phyloP scores from a whole-genome alignment of 352 stramenopile genomes.

The Pythium scleroteichum region DNA sequence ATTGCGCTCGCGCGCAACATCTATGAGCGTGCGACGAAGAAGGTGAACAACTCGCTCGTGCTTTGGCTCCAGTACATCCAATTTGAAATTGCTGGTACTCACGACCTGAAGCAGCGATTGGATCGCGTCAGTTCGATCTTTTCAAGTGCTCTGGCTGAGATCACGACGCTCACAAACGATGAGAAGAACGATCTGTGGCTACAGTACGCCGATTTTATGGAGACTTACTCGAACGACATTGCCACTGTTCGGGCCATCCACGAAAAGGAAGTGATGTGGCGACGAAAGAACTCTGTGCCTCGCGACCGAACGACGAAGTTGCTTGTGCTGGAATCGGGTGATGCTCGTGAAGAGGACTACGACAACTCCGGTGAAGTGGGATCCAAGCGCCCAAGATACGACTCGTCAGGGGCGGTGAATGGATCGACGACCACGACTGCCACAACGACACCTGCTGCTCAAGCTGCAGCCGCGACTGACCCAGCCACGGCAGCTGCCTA shows the following conservation, averaged over 20 bases:
- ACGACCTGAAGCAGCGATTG: conserved; percentile 35
- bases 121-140: conserved; percentile 44
- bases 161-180: conserved; percentile 50
- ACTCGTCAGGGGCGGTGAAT: conserved; percentile 23
- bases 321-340: conserved; percentile 42
- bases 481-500: conserved; percentile 34
- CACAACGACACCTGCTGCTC: conserved; percentile 15
- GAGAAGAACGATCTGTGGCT: conserved; percentile 85
- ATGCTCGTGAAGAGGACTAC: conserved; percentile 18
- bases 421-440: conserved; percentile 16
- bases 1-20: conserved; percentile 37
- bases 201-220: conserved; percentile 76
- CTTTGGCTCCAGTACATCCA: conserved; percentile 74
- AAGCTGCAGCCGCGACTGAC: conserved; percentile 29
- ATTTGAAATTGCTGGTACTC: conserved; percentile 51
- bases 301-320: conserved; percentile 61
- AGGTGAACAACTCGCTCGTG: conserved; percentile 44
- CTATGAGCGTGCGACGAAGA: conserved; percentile 48
- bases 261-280: conserved; percentile 60
- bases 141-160: conserved; percentile 50
- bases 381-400: conserved; percentile 58
- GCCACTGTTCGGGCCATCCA: conserved; percentile 52
- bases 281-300: conserved; percentile 59
- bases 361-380: conserved; percentile 42
- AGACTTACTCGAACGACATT: conserved; percentile 47